A percentile compares a stretch with the other conserved stretches of the same genome.
Evolutionary conservation across 2,329 filamentous ascomycete species (phyloP).

Genomic region (Pseudogymnoascus sp.): DNA sequence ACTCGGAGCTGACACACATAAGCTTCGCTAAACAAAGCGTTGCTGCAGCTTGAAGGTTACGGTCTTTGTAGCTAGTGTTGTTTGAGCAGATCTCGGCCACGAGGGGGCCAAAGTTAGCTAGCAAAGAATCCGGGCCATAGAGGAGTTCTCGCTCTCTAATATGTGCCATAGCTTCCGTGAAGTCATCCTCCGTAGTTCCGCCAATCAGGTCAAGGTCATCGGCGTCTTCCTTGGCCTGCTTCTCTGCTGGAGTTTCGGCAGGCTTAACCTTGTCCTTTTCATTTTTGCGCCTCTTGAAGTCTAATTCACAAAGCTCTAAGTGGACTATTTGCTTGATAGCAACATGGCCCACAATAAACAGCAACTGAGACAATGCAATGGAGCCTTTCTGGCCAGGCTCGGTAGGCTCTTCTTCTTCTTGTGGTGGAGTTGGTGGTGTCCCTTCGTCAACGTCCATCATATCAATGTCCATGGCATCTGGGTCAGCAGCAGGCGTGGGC

Average conservation of each 20-base stretch:
- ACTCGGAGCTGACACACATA: conserved; percentile 96
- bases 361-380: conserved; percentile 75
- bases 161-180: conserved; percentile 78
- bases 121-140: conserved; percentile 73
- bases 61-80: conserved; percentile 86
- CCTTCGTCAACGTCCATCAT: conserved; percentile 30
- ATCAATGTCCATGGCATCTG: conserved; percentile 18
- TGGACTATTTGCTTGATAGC: conserved; percentile 99
- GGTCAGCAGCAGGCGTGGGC: conserved; percentile 23
- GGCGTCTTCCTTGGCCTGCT: conserved; percentile 59
- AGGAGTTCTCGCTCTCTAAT: conserved; percentile 80
- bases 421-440: conserved; percentile 29
- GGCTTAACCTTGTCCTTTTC: conserved; percentile 68
- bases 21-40: conserved; percentile 94
- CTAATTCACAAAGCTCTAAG: conserved; percentile 90
- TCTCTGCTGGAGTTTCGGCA: conserved; percentile 41
- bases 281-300: conserved; percentile 94
- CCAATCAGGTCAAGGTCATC: conserved; percentile 96
- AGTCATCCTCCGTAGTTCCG: conserved; percentile 91
- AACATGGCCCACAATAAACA: conserved; percentile 93
- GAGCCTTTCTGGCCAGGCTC: conserved; percentile 60
- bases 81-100: conserved; percentile 92
- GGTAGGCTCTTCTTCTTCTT: conserved; percentile 11
- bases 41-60: conserved; percentile 84
- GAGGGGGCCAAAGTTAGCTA: conserved; percentile 86